These are phyloP conservation scores for Epichloe baconii DNA, from an alignment of 2,329 filamentous ascomycete genomes.

Conservation along the genomic window DNA sequence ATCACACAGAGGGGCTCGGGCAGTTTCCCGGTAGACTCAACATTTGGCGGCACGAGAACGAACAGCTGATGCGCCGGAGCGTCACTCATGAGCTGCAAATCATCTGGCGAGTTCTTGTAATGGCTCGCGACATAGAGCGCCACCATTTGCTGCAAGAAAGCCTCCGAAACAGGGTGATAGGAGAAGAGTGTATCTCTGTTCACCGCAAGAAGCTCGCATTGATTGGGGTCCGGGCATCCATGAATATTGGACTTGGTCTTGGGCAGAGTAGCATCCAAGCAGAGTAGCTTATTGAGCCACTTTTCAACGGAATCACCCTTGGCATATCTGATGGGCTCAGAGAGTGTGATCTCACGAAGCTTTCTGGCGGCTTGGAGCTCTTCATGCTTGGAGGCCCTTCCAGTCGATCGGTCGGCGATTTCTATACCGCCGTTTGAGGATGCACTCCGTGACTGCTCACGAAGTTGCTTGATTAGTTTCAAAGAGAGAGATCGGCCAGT, in stretches of 20 bases:
- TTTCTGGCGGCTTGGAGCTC: conserved; percentile 58
- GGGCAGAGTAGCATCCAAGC: conserved; percentile 82
- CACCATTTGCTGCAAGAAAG: conserved; percentile 97
- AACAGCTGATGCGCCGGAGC: conserved; percentile 94
- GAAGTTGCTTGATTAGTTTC: conserved; percentile 92
- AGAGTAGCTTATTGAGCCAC: conserved; percentile 90
- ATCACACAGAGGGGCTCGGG: conserved; percentile 92
- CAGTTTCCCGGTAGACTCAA: conserved; percentile 62
- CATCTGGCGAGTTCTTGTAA: conserved; percentile 97
- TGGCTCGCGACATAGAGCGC: conserved; percentile 92
- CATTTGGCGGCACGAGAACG: conserved; percentile 77
- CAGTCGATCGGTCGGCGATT: conserved; percentile 67
- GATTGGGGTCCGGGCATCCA: conserved; percentile 78
- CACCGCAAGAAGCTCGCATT: conserved; percentile 85
- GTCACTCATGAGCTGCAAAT: conserved; percentile 97
- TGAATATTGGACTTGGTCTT: conserved; percentile 57
- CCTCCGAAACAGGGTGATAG: conserved; percentile 92
- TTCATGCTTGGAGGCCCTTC: conserved; percentile 52
- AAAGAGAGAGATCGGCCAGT: conserved; percentile 89
- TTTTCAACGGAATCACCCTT: conserved; percentile 85
- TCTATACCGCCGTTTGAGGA: conserved; percentile 44
- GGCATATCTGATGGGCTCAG: conserved; percentile 89
- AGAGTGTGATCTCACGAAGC: conserved; percentile 80
- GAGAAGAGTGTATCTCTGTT: conserved; percentile 97
- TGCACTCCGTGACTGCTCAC: conserved; percentile 72